phyloP scores from a whole-genome alignment of 1,284 basidiomycete species.

The Ustilago trichophora region DNA sequence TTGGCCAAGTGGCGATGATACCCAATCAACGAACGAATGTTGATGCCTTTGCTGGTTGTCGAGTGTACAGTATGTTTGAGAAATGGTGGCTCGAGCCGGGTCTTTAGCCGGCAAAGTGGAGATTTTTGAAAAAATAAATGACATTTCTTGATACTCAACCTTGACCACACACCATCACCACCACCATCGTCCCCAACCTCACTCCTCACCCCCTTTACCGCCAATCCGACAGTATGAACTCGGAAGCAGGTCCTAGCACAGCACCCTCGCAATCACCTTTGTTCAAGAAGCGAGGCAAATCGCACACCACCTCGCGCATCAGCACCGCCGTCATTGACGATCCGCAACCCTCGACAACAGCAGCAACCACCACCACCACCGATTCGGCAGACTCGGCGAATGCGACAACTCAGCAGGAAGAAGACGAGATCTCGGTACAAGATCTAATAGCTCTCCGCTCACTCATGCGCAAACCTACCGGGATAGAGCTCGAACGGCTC shows the following conservation, averaged over 20 bases:
- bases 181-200: neutral
- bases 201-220: too few relatives aligned
- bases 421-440: conserved; percentile 69
- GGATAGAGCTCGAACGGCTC: conserved; percentile 85
- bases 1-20: too few relatives aligned
- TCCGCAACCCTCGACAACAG: neutral
- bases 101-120: too few relatives aligned
- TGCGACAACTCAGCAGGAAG: neutral
- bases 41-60: too few relatives aligned
- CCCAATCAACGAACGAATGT: too few relatives aligned
- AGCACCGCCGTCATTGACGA: conserved; percentile 2
- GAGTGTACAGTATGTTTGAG: too few relatives aligned
- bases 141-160: too few relatives aligned
- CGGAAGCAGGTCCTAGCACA: conserved; percentile 19
- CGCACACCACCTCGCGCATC: conserved; percentile 8
- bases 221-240: conserved; percentile 20
- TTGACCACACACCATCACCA: conserved; percentile 6
- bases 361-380: neutral
- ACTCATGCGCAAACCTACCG: conserved; percentile 76
- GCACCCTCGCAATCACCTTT: too few relatives aligned
- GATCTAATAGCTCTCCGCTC: conserved; percentile 86
- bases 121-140: too few relatives aligned
- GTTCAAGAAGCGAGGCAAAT: conserved; percentile 25
- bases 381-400: neutral
- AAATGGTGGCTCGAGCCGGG: too few relatives aligned